These are phyloP conservation scores for Blumeria graminis DNA, from an alignment of 2,329 filamentous ascomycete genomes.

Conservation along the genomic window DNA sequence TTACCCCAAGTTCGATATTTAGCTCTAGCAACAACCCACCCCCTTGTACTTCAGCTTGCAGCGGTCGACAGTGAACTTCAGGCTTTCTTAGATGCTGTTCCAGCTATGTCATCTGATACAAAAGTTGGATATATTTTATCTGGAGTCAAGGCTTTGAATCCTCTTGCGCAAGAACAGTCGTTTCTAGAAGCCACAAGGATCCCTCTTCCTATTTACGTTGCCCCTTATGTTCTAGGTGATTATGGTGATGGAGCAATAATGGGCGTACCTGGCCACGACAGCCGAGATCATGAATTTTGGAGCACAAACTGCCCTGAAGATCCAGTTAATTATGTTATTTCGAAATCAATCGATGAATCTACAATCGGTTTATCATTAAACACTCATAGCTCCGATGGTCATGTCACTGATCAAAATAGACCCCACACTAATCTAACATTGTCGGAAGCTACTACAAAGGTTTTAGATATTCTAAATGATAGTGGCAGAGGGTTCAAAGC, in stretches of 20 bases:
- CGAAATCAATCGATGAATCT: conserved; percentile 21
- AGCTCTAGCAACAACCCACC: conserved; percentile 51
- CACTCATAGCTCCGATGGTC: conserved; percentile 26
- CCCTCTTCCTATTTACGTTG: conserved; percentile 51
- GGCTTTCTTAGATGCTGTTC: conserved; percentile 41
- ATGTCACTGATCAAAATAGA: conserved; percentile 41
- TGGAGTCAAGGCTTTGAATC: conserved; percentile 37
- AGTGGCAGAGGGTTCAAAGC: conserved; percentile 33
- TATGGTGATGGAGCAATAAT: conserved; percentile 78
- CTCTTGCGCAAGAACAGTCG: conserved; percentile 30
- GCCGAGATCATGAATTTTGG: conserved; percentile 61
- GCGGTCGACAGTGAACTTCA: conserved; percentile 34
- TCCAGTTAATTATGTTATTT: conserved; percentile 38
- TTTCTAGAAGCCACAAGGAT: conserved; percentile 26
- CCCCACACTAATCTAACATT: conserved; percentile 40
- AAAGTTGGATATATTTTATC: conserved; percentile 45
- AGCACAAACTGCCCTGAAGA: conserved; percentile 36
- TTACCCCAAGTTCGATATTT: conserved; percentile 72
- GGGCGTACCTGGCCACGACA: conserved; percentile 74
- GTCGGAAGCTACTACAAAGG: conserved; percentile 31
- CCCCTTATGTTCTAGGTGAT: conserved; percentile 64
- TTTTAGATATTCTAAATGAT: conserved; percentile 30
- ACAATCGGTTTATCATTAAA: conserved; percentile 31
- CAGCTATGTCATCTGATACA: conserved; percentile 27
- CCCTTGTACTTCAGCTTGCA: conserved; percentile 38